Conservation (phyloP, 2,329 filamentous ascomycete genomes). For the Verticillium albo-atrum region DNA sequence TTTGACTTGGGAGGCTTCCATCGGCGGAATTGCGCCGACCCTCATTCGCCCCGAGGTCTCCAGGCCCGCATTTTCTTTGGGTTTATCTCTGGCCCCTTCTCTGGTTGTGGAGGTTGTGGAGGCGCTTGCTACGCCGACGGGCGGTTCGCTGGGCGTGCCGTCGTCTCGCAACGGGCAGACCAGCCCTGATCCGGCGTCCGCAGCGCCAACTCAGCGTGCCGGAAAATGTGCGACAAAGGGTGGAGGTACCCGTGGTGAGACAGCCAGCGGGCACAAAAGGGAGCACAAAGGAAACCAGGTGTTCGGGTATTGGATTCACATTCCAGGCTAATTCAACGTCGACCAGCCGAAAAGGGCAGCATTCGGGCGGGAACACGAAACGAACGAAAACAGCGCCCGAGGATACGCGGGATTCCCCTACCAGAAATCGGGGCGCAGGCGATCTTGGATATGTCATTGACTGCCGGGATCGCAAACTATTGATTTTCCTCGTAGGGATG, state of each 20-base stretch:
- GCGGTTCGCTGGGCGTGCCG: neutral
- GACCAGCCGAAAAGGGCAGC: neutral
- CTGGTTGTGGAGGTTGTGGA: neutral
- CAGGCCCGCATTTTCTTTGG: neutral
- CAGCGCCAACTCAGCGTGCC: neutral
- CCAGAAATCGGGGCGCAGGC: neutral
- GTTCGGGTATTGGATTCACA: neutral
- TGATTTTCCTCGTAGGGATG: neutral
- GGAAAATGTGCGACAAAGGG: neutral
- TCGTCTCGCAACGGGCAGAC: neutral
- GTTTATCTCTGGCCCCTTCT: neutral
- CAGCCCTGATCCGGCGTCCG: neutral
- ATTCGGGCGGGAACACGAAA: neutral
- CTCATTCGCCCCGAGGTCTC: neutral
- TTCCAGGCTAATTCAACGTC: neutral
- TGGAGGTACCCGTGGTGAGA: neutral
- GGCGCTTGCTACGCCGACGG: neutral
- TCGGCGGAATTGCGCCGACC: neutral
- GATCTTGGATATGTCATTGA: neutral
- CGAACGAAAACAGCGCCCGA: neutral
- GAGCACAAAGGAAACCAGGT: neutral
- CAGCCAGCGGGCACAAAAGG: neutral
- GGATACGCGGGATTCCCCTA: neutral
- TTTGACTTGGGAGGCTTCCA: neutral
- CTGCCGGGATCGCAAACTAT: neutral